These are phyloP conservation scores for Ceratobasidium sp. DNA, from an alignment of 1,284 basidiomycete species.

Conservation along the genomic window DNA sequence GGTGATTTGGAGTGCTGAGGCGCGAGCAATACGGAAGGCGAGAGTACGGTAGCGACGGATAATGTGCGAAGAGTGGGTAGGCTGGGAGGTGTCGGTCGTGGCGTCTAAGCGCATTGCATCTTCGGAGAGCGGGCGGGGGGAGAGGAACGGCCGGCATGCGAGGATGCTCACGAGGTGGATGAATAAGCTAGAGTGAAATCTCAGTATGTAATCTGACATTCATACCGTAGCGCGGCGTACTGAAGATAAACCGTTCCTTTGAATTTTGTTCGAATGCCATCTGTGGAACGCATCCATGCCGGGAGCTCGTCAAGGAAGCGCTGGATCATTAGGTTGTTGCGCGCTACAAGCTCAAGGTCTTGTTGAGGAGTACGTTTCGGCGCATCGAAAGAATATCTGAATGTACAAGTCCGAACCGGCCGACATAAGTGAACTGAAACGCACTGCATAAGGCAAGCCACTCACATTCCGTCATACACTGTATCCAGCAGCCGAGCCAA, in stretches of 20 bases:
- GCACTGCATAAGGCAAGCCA: too few species aligned
- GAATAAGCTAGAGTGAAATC: slow-evolving; percentile 16
- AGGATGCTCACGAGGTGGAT: slow-evolving; percentile 34
- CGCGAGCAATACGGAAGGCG: slow-evolving; percentile 40
- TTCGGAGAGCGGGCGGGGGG: slow-evolving; percentile 9
- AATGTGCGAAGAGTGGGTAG: slow-evolving; percentile 28
- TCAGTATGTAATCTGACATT: background rate
- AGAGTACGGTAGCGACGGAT: slow-evolving; percentile 38
- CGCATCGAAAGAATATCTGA: slow-evolving; percentile 38
- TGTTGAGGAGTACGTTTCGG: slow-evolving; percentile 29
- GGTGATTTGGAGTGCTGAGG: slow-evolving; percentile 33
- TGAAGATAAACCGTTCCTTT: slow-evolving; percentile 32
- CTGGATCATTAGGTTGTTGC: slow-evolving; percentile 32
- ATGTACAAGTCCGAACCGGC: background rate
- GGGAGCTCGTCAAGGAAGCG: slow-evolving; percentile 40
- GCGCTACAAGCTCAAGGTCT: slow-evolving; percentile 29
- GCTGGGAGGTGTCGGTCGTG: background rate
- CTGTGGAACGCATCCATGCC: slow-evolving; percentile 31
- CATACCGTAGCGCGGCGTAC: background rate
- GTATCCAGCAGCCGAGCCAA: slow-evolving; percentile 28
- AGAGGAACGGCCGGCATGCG: slow-evolving; percentile 22
- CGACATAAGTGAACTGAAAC: background rate
- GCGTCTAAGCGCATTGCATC: slow-evolving; percentile 17
- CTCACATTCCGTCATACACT: slow-evolving; percentile 32
- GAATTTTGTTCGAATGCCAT: slow-evolving; percentile 27